Percentiles rank a stretch among this genome's conserved stretches.
Evolutionary conservation across 208 protist genomes (phyloP).

Genomic region (Wallacemonas collosoma): DNA sequence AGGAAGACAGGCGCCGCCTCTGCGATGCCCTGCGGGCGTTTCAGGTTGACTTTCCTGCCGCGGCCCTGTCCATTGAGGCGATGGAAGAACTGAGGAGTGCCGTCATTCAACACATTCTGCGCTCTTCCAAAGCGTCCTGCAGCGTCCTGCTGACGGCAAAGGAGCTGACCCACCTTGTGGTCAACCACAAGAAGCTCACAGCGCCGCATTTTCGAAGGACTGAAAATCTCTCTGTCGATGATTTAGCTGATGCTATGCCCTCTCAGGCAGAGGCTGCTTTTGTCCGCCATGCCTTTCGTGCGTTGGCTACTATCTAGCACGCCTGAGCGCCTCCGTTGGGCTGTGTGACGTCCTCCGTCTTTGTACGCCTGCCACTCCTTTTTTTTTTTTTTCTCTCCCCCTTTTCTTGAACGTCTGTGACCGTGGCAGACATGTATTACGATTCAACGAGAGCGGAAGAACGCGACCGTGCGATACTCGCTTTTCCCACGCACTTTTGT

Average conservation of each 20-base stretch:
- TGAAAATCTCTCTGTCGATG: neutral
- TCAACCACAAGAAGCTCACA: neutral
- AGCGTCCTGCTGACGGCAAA: constrained; percentile 17
- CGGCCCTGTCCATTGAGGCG: constrained; percentile 49
- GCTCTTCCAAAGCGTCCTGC: neutral
- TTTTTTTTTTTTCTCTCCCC: constrained; percentile 8
- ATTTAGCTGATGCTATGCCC: constrained; percentile 59
- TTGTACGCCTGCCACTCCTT: neutral
- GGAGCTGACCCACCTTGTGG: neutral
- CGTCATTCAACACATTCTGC: constrained; percentile 36
- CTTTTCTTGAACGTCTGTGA: neutral
- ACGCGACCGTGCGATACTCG: too few relatives aligned
- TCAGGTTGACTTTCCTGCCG: constrained; percentile 42
- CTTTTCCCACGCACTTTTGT: too few relatives aligned
- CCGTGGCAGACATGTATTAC: too few relatives aligned
- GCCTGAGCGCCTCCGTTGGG: too few relatives aligned
- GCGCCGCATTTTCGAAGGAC: neutral
- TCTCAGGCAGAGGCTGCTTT: constrained; percentile 73
- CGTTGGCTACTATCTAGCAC: neutral
- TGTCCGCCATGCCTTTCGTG: constrained; percentile 47
- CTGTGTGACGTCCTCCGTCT: too few relatives aligned
- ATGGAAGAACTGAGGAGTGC: constrained; percentile 45
- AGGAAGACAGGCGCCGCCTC: constrained; percentile 33
- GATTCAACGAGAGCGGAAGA: too few relatives aligned
- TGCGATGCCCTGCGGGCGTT: constrained; percentile 41